Conservation (phyloP, 495 filamentous ascomycete species). For the Extremus antarcticus region DNA sequence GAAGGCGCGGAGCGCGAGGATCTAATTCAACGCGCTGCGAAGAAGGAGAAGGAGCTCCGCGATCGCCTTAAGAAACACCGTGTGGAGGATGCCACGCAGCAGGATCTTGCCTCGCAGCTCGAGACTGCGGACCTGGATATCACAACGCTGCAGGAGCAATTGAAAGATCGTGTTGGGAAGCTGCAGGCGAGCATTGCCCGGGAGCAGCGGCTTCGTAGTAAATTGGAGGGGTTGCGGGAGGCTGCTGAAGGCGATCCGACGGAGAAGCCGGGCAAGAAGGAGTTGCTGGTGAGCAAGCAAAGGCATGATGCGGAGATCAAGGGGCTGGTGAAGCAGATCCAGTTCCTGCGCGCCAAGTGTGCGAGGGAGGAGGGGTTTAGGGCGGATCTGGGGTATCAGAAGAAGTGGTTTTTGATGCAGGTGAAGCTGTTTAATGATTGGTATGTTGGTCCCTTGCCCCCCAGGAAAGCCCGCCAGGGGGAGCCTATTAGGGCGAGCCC, state of each 20-base stretch:
- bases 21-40: conserved; percentile 3
- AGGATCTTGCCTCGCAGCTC: conserved; percentile 10
- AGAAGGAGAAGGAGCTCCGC: conserved; percentile 16
- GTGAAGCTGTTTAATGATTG: conserved; percentile 72
- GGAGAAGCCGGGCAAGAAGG: conserved; percentile 3
- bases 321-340: conserved; percentile 76
- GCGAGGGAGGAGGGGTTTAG: conserved; percentile 71
- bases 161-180: conserved; percentile 11
- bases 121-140: conserved; percentile 10
- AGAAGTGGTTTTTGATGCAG: conserved; percentile 67
- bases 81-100: conserved; percentile 2
- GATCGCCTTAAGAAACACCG: conserved; percentile 8
- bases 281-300: conserved; percentile 31
- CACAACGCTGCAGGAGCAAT: conserved; percentile 3
- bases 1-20: conserved; percentile 16
- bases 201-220: conserved; percentile 9
- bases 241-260: conserved; percentile 2
- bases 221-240: conserved; percentile 8
- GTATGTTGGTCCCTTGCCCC: conserved; percentile 43
- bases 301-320: conserved; percentile 70
- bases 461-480: not conserved
- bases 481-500: too few species aligned
- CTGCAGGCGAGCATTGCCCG: conserved; percentile 5
- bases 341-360: conserved; percentile 72
- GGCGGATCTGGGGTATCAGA: conserved; percentile 63